These are phyloP conservation scores for Tolypocladium tropicale DNA, from an alignment of 2,329 filamentous ascomycete genomes.

Conservation along the genomic window DNA sequence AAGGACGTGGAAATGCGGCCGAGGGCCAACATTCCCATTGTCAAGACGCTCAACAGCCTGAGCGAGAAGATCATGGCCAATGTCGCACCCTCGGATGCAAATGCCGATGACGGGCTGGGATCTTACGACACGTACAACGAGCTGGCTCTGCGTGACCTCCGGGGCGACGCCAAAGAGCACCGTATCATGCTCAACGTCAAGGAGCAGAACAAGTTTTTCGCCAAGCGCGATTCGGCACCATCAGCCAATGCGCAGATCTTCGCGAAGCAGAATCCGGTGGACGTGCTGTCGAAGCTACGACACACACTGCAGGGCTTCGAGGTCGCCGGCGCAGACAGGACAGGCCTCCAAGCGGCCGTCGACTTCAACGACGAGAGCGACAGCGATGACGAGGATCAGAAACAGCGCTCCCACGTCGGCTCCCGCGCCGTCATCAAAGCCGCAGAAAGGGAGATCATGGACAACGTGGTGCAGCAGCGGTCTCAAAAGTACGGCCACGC, in stretches of 20 bases:
- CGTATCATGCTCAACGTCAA: slow-evolving; percentile 79
- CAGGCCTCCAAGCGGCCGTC: slow-evolving; percentile 53
- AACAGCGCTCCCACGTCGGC: slow-evolving; percentile 51
- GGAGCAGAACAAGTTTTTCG: slow-evolving; percentile 77
- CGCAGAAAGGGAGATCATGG: slow-evolving; percentile 57
- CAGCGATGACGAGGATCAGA: slow-evolving; percentile 50
- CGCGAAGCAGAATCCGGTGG: slow-evolving; percentile 56
- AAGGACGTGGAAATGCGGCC: slow-evolving; percentile 88
- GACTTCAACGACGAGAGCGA: slow-evolving; percentile 62
- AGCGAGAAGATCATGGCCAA: slow-evolving; percentile 91
- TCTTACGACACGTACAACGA: slow-evolving; percentile 67
- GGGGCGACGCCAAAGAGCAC: slow-evolving; percentile 61
- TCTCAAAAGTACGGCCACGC: slow-evolving; percentile 44
- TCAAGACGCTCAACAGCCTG: slow-evolving; percentile 78
- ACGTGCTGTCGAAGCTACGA: slow-evolving; percentile 56
- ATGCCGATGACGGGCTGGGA: slow-evolving; percentile 45
- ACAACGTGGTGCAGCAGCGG: slow-evolving; percentile 52
- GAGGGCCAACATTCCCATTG: slow-evolving; percentile 71
- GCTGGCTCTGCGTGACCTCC: slow-evolving; percentile 70
- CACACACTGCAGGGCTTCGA: slow-evolving; percentile 47
- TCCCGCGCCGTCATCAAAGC: slow-evolving; percentile 55
- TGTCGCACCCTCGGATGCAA: slow-evolving; percentile 67
- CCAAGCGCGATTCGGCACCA: slow-evolving; percentile 40
- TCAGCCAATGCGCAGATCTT: slow-evolving; percentile 43
- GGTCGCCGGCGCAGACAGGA: slow-evolving; percentile 35